phyloP scores from a whole-genome alignment of 176 grass and related monocot species.

The Canna indica region DNA sequence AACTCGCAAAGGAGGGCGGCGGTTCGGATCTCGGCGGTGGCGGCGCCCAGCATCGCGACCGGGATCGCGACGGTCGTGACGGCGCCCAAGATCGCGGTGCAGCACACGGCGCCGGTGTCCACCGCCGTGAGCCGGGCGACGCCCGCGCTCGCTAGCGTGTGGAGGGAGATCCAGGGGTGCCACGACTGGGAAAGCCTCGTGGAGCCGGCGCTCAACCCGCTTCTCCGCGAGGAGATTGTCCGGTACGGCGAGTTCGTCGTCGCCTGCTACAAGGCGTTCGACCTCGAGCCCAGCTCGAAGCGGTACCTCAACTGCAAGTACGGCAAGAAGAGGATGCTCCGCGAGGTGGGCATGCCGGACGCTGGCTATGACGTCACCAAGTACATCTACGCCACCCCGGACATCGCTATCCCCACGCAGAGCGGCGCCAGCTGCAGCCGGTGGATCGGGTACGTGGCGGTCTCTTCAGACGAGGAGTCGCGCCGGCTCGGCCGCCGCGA shows the following conservation, averaged over 20 bases:
- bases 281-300: not conserved
- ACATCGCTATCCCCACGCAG: not conserved
- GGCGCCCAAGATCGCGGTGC: too few species aligned
- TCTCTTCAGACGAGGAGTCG: not conserved
- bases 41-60: too few species aligned
- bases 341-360: not conserved
- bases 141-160: not conserved
- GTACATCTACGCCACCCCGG: not conserved
- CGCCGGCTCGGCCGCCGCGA: too few species aligned
- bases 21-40: too few species aligned
- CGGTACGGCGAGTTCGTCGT: not conserved
- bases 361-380: not conserved
- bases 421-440: not conserved
- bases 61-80: too few species aligned
- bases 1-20: too few species aligned
- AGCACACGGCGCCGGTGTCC: not conserved
- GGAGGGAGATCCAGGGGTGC: not conserved
- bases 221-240: too few species aligned
- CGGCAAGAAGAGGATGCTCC: not conserved
- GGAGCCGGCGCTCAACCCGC: too few species aligned
- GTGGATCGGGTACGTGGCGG: not conserved
- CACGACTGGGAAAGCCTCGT: not conserved
- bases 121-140: not conserved
- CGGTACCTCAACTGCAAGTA: not conserved
- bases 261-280: not conserved